Evolutionary conservation across 768 basidiomycete species (phyloP), one percentile per base, ranked within the genome.

Genomic region (Boletus sp.): DNA sequence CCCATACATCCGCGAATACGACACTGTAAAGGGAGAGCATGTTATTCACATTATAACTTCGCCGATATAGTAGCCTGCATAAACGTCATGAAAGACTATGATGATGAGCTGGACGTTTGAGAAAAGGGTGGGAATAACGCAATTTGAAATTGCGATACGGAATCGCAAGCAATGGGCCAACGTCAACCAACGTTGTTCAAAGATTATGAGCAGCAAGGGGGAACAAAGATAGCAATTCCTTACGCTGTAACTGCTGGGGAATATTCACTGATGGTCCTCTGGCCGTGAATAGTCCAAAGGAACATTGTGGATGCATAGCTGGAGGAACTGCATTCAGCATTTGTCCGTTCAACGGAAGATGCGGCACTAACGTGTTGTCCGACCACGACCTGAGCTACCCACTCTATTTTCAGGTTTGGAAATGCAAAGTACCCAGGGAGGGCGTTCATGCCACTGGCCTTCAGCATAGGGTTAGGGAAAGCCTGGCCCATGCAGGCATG

Each of bases 271-370:
- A 20, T 36, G 48, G 33, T 24, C 33, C 35, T 5, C 48, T 8
- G 48, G 11, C 48, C 15, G 18, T 49, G 56, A 20, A 68, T 50
- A 9, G 60, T 55, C 60, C 62, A 69, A 2, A 73, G 52, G 49
- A 73, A 73, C 7, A 57, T 54, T 12, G 60, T 44, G 8, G 71
- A 64, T 17, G 57, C 64, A 49, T 63, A 72, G n/a, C 71, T 71
- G 7, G 18, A 41, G 7, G 14, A 11, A n/a, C 11, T 8, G 5
- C 15, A 15, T 36, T 37, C 14, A 32, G 11, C 39, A 17, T 1
- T 12, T 15, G 17, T 33, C 15, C n/a, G n/a, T 5, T 14, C 28
- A 33, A 8, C 20, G 41, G 4, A 7, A 18, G 2, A 1, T 39
- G n/a, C 10, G 4, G n/a, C 2, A 54, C 52, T 42, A 5, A 72